Evolutionary conservation across 2,329 filamentous ascomycete genomes (phyloP).

Genomic region (Penicillium glabrum): DNA sequence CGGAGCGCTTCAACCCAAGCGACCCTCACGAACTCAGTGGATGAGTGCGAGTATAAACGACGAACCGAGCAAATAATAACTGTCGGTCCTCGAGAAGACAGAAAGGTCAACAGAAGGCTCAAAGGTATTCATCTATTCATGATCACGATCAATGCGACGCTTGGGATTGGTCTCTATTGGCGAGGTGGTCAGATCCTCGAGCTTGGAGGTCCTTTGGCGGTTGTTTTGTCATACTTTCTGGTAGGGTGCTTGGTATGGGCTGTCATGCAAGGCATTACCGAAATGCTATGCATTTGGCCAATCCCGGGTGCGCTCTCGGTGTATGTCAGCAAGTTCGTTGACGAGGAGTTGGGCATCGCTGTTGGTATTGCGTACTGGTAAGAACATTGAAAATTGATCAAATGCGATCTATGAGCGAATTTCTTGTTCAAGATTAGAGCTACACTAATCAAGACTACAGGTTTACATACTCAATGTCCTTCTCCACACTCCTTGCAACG

Average conservation of each 20-base stretch:
- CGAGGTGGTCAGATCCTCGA: constrained; percentile 34
- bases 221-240: constrained; percentile 31
- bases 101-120: constrained; percentile 7
- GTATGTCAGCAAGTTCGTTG: constrained; percentile 38
- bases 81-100: not conserved
- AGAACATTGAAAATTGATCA: not conserved
- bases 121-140: constrained; percentile 32
- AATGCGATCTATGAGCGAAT: not conserved
- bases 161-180: constrained; percentile 36
- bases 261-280: constrained; percentile 42
- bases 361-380: constrained; percentile 39
- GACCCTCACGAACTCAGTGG: not conserved
- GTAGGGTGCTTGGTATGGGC: constrained; percentile 34
- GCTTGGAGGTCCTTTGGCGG: constrained; percentile 34
- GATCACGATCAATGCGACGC: constrained; percentile 36
- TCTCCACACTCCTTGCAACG: constrained; percentile 28
- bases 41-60: constrained; percentile 1
- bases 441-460: constrained; percentile 5
- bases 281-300: constrained; percentile 40
- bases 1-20: not conserved
- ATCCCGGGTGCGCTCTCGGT: constrained; percentile 38
- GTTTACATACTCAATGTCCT: constrained; percentile 32
- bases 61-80: not conserved
- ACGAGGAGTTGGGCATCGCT: constrained; percentile 36
- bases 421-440: not conserved